phyloP scores from a whole-genome alignment of 345 rosid genomes.

The Aegle marmelos region DNA sequence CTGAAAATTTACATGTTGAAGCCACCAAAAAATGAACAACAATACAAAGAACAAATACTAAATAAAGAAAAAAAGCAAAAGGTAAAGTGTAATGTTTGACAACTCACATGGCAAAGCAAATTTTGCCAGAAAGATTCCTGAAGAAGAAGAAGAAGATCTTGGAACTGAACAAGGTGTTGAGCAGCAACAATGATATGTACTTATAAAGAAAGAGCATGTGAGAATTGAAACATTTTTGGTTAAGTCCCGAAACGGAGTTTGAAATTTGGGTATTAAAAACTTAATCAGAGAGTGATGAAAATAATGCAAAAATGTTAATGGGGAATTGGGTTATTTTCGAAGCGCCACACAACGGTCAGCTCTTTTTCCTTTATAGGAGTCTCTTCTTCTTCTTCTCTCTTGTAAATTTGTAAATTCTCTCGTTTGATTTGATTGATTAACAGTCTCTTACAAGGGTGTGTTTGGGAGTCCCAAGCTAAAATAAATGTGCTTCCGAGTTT shows the following conservation, averaged over 20 bases:
- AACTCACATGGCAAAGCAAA: not conserved
- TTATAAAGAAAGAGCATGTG: not conserved
- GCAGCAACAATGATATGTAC: not conserved
- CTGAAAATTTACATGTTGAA: not conserved
- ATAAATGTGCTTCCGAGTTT: not conserved
- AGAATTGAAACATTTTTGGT: not conserved
- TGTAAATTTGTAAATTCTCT: not conserved
- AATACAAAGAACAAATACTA: not conserved
- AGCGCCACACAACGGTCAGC: slow-evolving; percentile 7
- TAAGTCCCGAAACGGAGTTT: not conserved
- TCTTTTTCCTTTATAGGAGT: not conserved
- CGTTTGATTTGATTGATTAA: not conserved
- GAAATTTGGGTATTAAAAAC: not conserved
- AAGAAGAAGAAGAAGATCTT: slow-evolving; percentile 9
- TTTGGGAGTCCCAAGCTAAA: not conserved
- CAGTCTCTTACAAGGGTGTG: not conserved
- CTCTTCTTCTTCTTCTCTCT: not conserved
- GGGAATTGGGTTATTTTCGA: not conserved
- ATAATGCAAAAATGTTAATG: not conserved
- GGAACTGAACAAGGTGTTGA: not conserved
- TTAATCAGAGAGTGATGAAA: not conserved
- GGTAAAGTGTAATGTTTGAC: not conserved
- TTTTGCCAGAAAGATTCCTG: not conserved
- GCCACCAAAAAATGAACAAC: not conserved
- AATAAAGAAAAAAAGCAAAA: not conserved